Evolutionary conservation across 768 basidiomycete species (phyloP), one percentile per base, ranked within the genome.

Genomic region (Leccinum broughii): DNA sequence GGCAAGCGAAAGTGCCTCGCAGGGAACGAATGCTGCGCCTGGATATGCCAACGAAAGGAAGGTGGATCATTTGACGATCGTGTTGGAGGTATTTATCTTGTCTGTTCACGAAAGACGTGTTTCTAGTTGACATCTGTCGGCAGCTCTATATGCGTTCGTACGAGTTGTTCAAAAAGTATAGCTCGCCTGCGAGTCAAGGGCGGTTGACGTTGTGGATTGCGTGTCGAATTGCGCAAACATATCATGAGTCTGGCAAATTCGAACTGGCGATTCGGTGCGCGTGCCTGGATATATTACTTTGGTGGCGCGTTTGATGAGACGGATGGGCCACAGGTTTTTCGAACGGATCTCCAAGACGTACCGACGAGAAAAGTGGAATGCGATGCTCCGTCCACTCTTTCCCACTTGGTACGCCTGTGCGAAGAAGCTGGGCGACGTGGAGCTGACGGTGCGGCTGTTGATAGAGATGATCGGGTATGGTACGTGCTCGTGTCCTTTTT

Each of bases 111-210:
- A 28, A 7, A 5, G 7, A 14, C 6, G 14, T 14, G 7, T 14
- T 32, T 68, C 49, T 53, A 24, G 57, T 22, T 53, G n/a, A 61
- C 49, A 2, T 46, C 5, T 22, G 62, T 32, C 46, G 26, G 50
- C 57, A 95, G 93, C 81, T 99, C 2, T 95, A 94, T 70, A 97
- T 93, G 7, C 94, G 95, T 69, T 82, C 97, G 2, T 98, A 99
- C 74, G 93, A 96, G 65, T 72, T 94, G 11, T 93, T 97, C 79
- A 98, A 96, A 77, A 88, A 30, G 30, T 30, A 85, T 67, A 79
- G 77, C 30, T 30, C 48, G 1, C 64, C 76, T 37, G 68, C 76
- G 20, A 83, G 81, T n/a, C 92, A 91, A 64, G 85, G 86, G 3
- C 85, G 95, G 10, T 76, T 94, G 62, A 93, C 93, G 0, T 77